These are phyloP conservation scores for Obba rivulosa DNA, from an alignment of 768 basidiomycete genomes.

Conservation along the genomic window DNA sequence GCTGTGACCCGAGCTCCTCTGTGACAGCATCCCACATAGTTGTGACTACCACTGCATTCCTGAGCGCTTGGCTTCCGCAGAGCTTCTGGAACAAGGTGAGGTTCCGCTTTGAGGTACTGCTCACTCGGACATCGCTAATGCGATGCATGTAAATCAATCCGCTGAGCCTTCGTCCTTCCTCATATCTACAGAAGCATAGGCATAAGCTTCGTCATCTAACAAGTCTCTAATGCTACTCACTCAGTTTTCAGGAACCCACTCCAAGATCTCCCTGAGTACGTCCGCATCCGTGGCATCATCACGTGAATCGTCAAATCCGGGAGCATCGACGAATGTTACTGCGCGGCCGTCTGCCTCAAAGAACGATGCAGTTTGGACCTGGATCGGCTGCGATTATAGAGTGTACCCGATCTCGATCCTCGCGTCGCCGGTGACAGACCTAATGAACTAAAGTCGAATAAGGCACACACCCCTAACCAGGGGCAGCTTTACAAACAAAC, in stretches of 20 bases:
- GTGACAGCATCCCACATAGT: conserved; percentile 32
- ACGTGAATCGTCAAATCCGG: conserved; percentile 15
- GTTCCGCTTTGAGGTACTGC: conserved; percentile 25
- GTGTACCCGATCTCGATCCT: conserved; percentile 4
- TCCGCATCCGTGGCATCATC: conserved; percentile 2
- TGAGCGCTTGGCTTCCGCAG: conserved; percentile 27
- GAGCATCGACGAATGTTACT: conserved; percentile 11
- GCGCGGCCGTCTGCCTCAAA: background rate
- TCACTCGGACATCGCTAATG: conserved; percentile 30
- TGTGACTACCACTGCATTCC: conserved; percentile 29
- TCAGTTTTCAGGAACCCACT: background rate
- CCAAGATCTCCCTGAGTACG: conserved; percentile 1
- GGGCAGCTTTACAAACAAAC: background rate
- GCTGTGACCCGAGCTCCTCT: background rate
- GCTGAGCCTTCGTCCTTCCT: conserved; percentile 11
- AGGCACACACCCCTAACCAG: background rate
- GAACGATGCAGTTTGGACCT: background rate
- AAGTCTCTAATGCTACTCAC: background rate
- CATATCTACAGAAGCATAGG: conserved; percentile 2
- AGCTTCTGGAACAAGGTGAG: conserved; percentile 30
- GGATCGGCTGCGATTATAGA: conserved; percentile 11
- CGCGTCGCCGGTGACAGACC: conserved; percentile 9
- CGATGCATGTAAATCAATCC: conserved; percentile 32
- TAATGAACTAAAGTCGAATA: conserved; percentile 12
- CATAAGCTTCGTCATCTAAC: no score